Evolutionary conservation across 1,139 yeast genomes (phyloP), one percentile per base, ranked within the genome.

Genomic region (Candida buenavistaensis): DNA sequence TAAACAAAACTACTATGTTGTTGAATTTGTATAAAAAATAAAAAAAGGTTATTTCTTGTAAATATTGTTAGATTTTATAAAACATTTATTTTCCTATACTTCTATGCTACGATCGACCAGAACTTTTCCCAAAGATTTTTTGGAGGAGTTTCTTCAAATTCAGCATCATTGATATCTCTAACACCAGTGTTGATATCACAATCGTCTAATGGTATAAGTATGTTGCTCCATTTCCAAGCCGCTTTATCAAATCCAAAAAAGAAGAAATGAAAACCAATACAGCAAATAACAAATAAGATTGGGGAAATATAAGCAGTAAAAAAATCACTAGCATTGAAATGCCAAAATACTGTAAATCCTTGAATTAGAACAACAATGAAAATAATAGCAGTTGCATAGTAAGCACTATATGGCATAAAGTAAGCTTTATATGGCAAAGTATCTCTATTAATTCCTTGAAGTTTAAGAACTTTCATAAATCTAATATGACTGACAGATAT

Each of bases 341-440:
- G 66, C 36, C 74, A 78, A 63, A 82, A 82, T 2, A 75, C 78
- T 1, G 68, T 59, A 59, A 77, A 85, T 16, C 95, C 95, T 62
- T 85, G 90, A 43, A 86, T 69, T 47, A 84, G 64, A 23, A 78
- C 75, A 44, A 82, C 64, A 21, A 82, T 61, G 33, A 75, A 52
- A 39, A 75, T 62, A 39, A 78, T 62, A 35, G 68, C 54, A 6
- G 75, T 63, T 9, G 83, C 72, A 50, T 80, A 80, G 56, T 75
- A 77, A 4, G 88, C 80, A 45, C 69, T 65, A 44, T 50, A 75
- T n/a, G 88, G 88, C 80, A 78, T 80, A 38, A 71, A 67, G 26
- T 52, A 52, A n/a, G 88, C 87, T 52, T 80, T 82, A 64, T 72
- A 84, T n/a, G 92, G 90, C 42, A 84, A 66, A 5, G 76, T 72